Conservation (phyloP, 371 early-diverging fungal species). For the Syncephalis plumigaleata region DNA sequence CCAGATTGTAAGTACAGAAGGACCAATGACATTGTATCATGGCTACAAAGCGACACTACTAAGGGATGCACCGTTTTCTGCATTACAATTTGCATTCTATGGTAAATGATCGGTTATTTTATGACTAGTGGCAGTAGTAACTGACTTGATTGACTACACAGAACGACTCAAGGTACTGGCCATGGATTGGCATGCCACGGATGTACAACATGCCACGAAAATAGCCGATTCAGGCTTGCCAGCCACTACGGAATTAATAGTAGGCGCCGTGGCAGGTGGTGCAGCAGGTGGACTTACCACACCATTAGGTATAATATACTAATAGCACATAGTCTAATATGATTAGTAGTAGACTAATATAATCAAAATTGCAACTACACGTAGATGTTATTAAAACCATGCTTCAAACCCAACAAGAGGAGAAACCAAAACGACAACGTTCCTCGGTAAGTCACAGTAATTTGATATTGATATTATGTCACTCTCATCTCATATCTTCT, state of each 20-base stretch:
- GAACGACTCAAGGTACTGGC: slow-evolving; percentile 18
- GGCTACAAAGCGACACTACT: slow-evolving; percentile 46
- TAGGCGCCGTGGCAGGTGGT: slow-evolving; percentile 46
- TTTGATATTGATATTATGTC: not conserved
- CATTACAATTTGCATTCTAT: slow-evolving; percentile 53
- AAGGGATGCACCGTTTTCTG: slow-evolving; percentile 54
- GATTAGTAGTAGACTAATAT: no score
- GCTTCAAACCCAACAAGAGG: slow-evolving; percentile 31
- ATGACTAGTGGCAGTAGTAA: not conserved
- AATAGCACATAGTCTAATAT: no score
- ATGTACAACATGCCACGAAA: no score
- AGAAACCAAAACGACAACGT: slow-evolving; percentile 10
- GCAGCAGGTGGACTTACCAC: slow-evolving; percentile 49
- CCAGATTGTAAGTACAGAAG: slow-evolving; percentile 44
- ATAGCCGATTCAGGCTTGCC: not conserved
- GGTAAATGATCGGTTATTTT: slow-evolving; percentile 16
- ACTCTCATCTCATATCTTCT: not conserved
- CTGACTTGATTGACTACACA: no score
- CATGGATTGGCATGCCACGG: slow-evolving; percentile 10
- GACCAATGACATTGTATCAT: slow-evolving; percentile 37
- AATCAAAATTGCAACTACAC: not conserved
- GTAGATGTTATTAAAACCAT: slow-evolving; percentile 46
- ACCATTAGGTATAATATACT: slow-evolving; percentile 21
- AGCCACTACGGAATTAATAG: slow-evolving; percentile 20
- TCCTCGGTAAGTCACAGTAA: slow-evolving; percentile 7